Evolutionary conservation across 2,329 filamentous ascomycete species (phyloP).

Genomic region (Samsoniella hepiali): DNA sequence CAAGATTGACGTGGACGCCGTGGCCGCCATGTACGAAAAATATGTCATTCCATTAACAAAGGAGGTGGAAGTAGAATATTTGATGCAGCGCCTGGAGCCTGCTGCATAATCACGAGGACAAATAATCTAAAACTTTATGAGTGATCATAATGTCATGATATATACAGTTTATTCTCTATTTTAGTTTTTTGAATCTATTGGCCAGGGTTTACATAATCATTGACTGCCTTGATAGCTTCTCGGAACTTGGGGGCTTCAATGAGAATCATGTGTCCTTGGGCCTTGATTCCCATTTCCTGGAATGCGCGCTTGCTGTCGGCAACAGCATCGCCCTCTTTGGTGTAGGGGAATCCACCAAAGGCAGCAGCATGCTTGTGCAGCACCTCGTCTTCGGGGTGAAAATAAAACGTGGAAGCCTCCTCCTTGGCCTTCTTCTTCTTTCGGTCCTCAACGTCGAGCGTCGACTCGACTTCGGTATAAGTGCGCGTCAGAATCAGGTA

Average conservation of each 20-base stretch:
- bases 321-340: conserved; percentile 74
- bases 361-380: conserved; percentile 72
- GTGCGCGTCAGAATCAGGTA: conserved; percentile 89
- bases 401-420: conserved; percentile 70
- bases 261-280: conserved; percentile 79
- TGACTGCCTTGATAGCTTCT: conserved; percentile 70
- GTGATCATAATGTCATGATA: conserved; percentile 8
- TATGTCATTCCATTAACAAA: conserved; percentile 98
- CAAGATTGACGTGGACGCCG: conserved; percentile 91
- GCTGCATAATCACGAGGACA: conserved; percentile 24
- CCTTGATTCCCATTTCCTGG: conserved; percentile 85
- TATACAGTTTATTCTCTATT: conserved; percentile 7
- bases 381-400: conserved; percentile 94
- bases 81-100: conserved; percentile 81
- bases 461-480: conserved; percentile 85
- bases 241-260: conserved; percentile 78
- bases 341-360: conserved; percentile 70
- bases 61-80: conserved; percentile 94
- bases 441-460: conserved; percentile 61
- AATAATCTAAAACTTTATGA: background rate
- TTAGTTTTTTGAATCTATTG: conserved; percentile 31
- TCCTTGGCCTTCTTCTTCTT: conserved; percentile 64
- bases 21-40: conserved; percentile 85
- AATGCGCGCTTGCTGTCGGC: conserved; percentile 93
- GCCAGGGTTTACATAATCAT: conserved; percentile 65